Evolutionary conservation across 1,139 yeast species (phyloP), one percentile per base, ranked within the genome.

Genomic region (Geotrichum aggregatum): DNA sequence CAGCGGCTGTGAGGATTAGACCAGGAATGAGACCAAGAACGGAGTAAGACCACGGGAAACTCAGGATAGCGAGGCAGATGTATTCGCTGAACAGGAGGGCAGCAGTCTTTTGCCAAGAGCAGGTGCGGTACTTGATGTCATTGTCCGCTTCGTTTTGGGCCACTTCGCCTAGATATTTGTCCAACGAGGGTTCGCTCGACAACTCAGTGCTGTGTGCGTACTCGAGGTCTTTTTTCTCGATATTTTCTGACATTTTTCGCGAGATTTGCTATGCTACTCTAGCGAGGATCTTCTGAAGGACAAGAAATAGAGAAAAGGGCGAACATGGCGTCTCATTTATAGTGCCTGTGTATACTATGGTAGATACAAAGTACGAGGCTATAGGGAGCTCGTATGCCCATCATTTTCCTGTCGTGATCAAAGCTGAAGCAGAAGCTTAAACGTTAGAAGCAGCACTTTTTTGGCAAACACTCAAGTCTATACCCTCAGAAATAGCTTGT

Each of bases 21-120:
- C 84, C 85, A 1, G 83, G 82, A 1, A 80, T 76, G 22, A 80
- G 65, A 0, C 85, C 84, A 31, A 80, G 67, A 2, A 79, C 80
- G 1, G 83, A 77, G 61, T 77, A 80, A 5, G 83, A 76, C 83
- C 83, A 78, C 0, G 85, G 85, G 62, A 80, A 80, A 18, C 83
- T 77, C 78, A 80, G 74, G 55, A 79, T 79, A 10, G 84, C 84
- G 56, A 80, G 69, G 60, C 83, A 80, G 36, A 80, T 78, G 64
- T 80, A 80, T 63, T 80, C 84, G 3, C 82, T 77, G 56, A 80
- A 77, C 50, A 80, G 66, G 42, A 80, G 70, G 5, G 82, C 82
- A 0, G 83, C 80, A 0, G 84, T 78, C 58, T 73, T 76, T 56
- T 74, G 77, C 83, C 83, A 78, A 28, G 82, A 75, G 58, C 83